Evolutionary conservation across 495 filamentous ascomycete species (phyloP), one percentile per base, ranked within the genome.

Genomic region (Penicillium tannophilum): DNA sequence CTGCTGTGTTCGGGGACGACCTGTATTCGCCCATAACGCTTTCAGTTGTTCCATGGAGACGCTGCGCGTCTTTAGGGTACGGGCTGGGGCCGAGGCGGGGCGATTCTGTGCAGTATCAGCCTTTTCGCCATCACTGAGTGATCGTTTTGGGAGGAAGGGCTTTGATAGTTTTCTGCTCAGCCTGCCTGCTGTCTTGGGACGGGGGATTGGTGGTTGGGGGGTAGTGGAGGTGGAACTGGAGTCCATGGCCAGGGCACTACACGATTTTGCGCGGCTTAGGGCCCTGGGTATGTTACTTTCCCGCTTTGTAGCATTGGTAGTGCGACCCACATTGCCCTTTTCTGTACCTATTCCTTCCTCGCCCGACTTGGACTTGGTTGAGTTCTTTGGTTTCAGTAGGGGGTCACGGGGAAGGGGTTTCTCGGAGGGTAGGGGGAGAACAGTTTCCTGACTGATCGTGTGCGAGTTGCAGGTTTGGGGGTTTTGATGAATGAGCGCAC

Each of bases 391-490:
- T 23, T 59, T 58, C 16, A 62, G 36, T 1, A 66, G 48, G 41
- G 76, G 76, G 51, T 73, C 74, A 36, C 59, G 56, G 10, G 76
- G 76, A 6, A 78, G 62, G 6, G 74, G 76, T 47, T 78, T 77
- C 19, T 55, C 45, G 14, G 42, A 55, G 5, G 63, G 49, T 6
- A 50, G 24, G 42, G 41, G 12, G 54, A 26, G 58, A 68, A 67
- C 14, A 76, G 51, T 35, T 64, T 62, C 45, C 54, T 62, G 36
- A 70, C 33, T 2, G 66, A 70, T 48, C 46, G 63, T 39, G 39
- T 53, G 56, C 67, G 71, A 31, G 39, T 28, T 8, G 53, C 12
- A n/a, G 42, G 16, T 28, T 47, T 61, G 16, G 50, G 24, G 19
- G 49, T n/a, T 17, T 66, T 62, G 4, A 64, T 53, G 11, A 70